Conservation (phyloP, 176 grass and related monocot genomes). For the Musa beccarii region DNA sequence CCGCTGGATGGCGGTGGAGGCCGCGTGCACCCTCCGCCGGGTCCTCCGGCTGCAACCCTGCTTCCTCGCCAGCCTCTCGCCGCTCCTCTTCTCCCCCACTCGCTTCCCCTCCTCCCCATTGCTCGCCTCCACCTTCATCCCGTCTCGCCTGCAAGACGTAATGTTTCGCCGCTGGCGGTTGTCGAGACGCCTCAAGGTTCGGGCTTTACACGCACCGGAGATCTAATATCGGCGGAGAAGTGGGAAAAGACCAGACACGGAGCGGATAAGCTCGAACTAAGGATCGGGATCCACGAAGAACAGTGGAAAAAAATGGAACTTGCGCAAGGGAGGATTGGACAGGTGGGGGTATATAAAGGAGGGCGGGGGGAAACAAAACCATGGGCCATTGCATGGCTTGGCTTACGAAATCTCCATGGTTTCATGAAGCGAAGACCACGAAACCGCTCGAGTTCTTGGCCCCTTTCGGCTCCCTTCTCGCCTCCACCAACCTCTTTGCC, state of each 20-base stretch:
- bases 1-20: constrained; percentile 32
- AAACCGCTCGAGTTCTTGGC: neutral
- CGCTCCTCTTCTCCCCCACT: constrained; percentile 15
- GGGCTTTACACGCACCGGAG: neutral
- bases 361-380: neutral
- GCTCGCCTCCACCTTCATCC: constrained; percentile 53
- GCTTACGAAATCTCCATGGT: neutral
- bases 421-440: neutral
- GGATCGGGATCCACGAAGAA: neutral
- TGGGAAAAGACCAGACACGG: neutral
- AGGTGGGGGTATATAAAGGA: neutral
- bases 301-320: no score
- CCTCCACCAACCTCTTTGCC: neutral
- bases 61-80: neutral
- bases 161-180: neutral
- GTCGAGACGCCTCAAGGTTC: neutral
- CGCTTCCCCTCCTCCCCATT: constrained; percentile 10
- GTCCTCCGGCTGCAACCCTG: constrained; percentile 5
- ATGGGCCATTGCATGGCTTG: neutral
- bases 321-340: neutral
- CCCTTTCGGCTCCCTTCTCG: neutral
- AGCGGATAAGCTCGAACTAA: neutral
- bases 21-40: constrained; percentile 18
- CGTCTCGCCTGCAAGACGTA: no score
- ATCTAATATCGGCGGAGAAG: neutral